These are phyloP conservation scores for Boechera retrofracta DNA, from an alignment of 345 rosid species.

Conservation along the genomic window DNA sequence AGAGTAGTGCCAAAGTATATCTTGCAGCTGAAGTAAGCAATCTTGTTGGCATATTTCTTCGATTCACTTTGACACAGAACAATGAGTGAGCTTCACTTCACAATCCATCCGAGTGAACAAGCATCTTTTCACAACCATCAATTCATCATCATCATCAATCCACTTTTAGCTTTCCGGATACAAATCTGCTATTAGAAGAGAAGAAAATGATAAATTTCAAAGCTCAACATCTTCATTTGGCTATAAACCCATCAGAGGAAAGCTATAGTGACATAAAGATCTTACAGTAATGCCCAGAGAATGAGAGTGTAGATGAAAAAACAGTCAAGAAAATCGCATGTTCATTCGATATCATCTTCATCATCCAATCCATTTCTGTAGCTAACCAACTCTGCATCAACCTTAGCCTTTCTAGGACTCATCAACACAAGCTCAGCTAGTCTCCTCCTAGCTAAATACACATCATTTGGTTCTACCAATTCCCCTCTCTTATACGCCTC, in stretches of 20 bases:
- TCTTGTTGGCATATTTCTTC: constrained; percentile 33
- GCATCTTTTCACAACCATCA: constrained; percentile 7
- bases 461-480: constrained; percentile 73
- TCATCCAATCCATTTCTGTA: constrained; percentile 53
- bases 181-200: constrained; percentile 1
- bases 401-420: constrained; percentile 73
- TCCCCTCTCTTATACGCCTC: constrained; percentile 87
- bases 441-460: constrained; percentile 84
- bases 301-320: neutral
- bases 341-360: constrained; percentile 53
- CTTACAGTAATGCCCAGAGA: constrained; percentile 8
- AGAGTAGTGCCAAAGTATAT: constrained; percentile 44
- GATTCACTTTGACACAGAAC: constrained; percentile 17
- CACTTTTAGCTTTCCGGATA: constrained; percentile 16
- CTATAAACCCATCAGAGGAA: constrained; percentile 1
- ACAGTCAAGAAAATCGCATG: neutral
- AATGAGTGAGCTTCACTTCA: constrained; percentile 25
- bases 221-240: constrained; percentile 21
- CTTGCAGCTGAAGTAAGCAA: constrained; percentile 44
- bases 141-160: neutral
- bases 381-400: constrained; percentile 70
- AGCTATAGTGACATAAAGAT: neutral
- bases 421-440: constrained; percentile 76
- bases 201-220: constrained; percentile 1
- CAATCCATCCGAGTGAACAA: neutral